Evolutionary conservation across 306 rosid species (phyloP), one percentile per base, ranked within the genome.

Genomic region (Lathyrus tuberosus): DNA sequence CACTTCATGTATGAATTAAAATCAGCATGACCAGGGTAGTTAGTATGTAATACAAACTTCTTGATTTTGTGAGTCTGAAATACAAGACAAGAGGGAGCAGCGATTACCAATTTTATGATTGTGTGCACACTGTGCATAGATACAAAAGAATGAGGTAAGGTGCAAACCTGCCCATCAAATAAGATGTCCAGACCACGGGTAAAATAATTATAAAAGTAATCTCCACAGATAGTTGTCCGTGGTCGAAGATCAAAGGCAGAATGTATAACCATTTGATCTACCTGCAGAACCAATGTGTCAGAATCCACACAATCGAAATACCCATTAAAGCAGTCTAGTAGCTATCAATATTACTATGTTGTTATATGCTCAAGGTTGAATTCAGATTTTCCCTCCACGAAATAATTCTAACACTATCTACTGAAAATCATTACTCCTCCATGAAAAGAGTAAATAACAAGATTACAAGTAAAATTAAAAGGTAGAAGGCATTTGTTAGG

Each of bases 241-340:
- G 97, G 99, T 62, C 92, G 95, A 26, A 86, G 86, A 74, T 95
- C 99, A 10, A 85, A 86, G 44, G 88, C 97, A 75, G 99, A 91
- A 80, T 95, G 99, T 82, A 95, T 95, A 62, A 91, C 97, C 99
- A 95, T 95, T 83, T 89, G 99, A 77, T 95, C 99, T 10, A 95
- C 99, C 99, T 95, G 78, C 38, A 75, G 44, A 61, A 17, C 22
- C 24, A 56, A 48, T 38, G 69, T 58, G 24, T 72, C 76, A 79
- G 51, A 33, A 48, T 69, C 69, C 65, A 67, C 17, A 15, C 22
- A 52, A 64, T 65, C 18, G 37, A 38, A 48, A 62, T 70, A 70
- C 56, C 5, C 62, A 74, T 37, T 9, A 65, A 70, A 59, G 67
- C 10, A 58, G 42, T 61, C 67, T 63, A 53, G 46, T 17, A 48